Evolutionary conservation across 169 alveolate species (phyloP).

Genomic region (Babesia gibsoni): DNA sequence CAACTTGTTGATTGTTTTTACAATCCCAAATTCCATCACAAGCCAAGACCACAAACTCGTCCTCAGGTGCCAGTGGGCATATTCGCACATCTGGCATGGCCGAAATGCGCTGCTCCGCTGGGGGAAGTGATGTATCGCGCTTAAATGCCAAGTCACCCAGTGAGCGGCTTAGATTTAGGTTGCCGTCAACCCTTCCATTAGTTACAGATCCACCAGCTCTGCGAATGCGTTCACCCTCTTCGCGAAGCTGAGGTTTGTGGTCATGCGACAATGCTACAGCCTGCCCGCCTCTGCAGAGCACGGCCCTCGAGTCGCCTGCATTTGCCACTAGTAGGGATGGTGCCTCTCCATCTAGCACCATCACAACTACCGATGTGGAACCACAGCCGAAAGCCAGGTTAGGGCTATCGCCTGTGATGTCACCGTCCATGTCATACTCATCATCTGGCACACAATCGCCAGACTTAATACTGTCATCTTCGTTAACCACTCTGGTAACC

Average conservation of each 20-base stretch:
- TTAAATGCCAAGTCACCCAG: conserved; percentile 96
- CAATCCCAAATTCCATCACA: conserved; percentile 99
- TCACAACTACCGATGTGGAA: conserved; percentile 85
- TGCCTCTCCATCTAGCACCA: conserved; percentile 71
- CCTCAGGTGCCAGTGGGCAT: conserved; percentile 78
- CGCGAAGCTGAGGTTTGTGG: conserved; percentile 96
- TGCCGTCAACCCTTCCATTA: conserved; percentile 94
- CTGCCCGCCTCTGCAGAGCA: conserved; percentile 87
- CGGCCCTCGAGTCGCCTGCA: conserved; percentile 99
- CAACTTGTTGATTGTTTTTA: conserved; percentile 88
- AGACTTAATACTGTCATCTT: conserved; percentile 11
- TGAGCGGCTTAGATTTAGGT: conserved; percentile 93
- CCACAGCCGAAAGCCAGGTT: conserved; percentile 81
- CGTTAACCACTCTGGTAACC: conserved; percentile 6
- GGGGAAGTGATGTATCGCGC: conserved; percentile 79
- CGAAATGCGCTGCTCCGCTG: conserved; percentile 90
- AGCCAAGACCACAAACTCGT: conserved; percentile 95
- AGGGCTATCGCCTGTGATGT: conserved; percentile 49
- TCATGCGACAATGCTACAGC: conserved; percentile 93
- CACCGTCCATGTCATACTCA: conserved; percentile 7
- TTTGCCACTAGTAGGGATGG: conserved; percentile 90
- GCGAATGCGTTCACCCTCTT: conserved; percentile 89
- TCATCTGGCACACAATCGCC: conserved; percentile 19
- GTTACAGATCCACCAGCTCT: conserved; percentile 94
- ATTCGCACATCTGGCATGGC: conserved; percentile 92